Evolutionary conservation across 352 stramenopile genomes (phyloP).

Genomic region (Globisporangium lucens): DNA sequence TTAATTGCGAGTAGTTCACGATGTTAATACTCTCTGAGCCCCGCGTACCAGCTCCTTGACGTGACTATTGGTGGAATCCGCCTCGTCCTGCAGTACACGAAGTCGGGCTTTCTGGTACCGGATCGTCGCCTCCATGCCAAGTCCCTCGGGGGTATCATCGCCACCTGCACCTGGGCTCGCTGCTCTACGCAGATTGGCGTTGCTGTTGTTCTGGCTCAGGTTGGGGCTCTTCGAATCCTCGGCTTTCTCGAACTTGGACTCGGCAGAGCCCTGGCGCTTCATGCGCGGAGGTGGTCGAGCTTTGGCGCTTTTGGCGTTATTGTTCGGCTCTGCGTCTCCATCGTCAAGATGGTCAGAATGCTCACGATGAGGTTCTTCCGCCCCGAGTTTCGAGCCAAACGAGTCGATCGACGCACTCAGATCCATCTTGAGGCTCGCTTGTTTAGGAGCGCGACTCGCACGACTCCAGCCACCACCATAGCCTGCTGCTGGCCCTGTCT

Average conservation of each 20-base stretch:
- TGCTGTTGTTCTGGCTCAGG: background rate
- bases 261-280: constrained; percentile 2
- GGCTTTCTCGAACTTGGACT: background rate
- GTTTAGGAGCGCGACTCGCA: constrained; percentile 14
- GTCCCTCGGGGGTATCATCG: constrained; percentile 25
- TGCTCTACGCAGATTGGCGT: background rate
- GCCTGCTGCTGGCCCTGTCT: background rate
- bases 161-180: background rate
- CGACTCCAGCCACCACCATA: constrained; percentile 1
- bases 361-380: background rate
- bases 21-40: background rate
- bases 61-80: constrained; percentile 33
- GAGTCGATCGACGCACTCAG: constrained; percentile 60
- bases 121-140: constrained; percentile 58
- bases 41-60: constrained; percentile 45
- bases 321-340: constrained; percentile 7
- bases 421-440: constrained; percentile 32
- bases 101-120: constrained; percentile 75
- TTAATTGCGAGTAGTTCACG: background rate
- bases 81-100: constrained; percentile 68
- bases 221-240: background rate
- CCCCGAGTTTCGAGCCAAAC: constrained; percentile 16
- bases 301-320: background rate
- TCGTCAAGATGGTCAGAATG: background rate
- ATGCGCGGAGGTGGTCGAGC: background rate